Evolutionary conservation across 306 rosid genomes (phyloP), one percentile per base, ranked within the genome.

Genomic region (Lotus japonicus): DNA sequence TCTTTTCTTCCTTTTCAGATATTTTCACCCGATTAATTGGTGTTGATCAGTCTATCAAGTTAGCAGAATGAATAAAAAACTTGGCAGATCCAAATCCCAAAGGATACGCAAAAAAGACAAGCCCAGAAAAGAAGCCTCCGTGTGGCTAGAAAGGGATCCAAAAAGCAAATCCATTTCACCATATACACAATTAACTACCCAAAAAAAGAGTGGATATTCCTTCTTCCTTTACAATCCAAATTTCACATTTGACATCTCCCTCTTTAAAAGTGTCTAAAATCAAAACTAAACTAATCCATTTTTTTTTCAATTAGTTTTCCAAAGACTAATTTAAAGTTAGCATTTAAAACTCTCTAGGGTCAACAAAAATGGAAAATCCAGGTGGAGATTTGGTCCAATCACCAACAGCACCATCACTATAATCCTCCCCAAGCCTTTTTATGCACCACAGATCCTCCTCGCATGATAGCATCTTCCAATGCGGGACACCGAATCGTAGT

Each of bases 381-480:
- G 99, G 96, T 5, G 85, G 70, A 6, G 99, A 90, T 68, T 94
- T 94, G 3, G 99, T 86, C 98, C 99, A 90, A 77, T 94, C 99
- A 76, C 97, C 99, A 15, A 94, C 86, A 0, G 97, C 77, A 39
- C 97, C 97, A 38, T 94, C 98, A 42, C 98, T 86, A 61, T 90
- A 90, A 77, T 90, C 99, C 41, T 92, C 98, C 0, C 85, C 88
- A 0, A 94, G 82, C 53, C 97, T 77, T 69, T 87, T 90, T 16
- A 94, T 86, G 77, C 97, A 94, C 97, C 97, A 94, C 21, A 86
- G 46, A 31, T 94, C 98, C 73, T 90, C 97, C 6, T 80, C 92
- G 55, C 90, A 90, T 0, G 99, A 94, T 14, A 94, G 80, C 71
- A 64, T 80, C 75, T 85, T 90, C 99, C 99, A 94, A 70, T 94